Conservation (phyloP, 495 filamentous ascomycete genomes). For the Monascus purpureus region DNA sequence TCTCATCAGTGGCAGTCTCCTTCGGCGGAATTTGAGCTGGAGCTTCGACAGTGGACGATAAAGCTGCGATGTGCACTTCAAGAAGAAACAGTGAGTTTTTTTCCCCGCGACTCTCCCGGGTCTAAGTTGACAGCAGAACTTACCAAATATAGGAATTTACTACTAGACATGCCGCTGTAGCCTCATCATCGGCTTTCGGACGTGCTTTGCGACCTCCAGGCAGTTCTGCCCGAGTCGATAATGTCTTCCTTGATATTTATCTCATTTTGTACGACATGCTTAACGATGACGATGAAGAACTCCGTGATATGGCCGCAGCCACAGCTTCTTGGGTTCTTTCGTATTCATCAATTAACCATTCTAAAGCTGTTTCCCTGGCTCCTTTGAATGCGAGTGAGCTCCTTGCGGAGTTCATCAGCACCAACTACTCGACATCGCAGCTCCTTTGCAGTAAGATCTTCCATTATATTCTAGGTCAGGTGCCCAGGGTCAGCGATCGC, state of each 20-base stretch:
- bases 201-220: slow-evolving; percentile 12
- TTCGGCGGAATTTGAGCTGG: slow-evolving; percentile 6
- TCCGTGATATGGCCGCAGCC: slow-evolving; percentile 51
- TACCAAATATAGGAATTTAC: slow-evolving; percentile 42
- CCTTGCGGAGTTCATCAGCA: slow-evolving; percentile 29
- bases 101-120: background rate
- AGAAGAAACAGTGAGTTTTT: slow-evolving; percentile 27
- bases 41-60: slow-evolving; percentile 17
- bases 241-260: slow-evolving; percentile 29
- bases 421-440: slow-evolving; percentile 21
- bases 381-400: slow-evolving; percentile 33
- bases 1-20: slow-evolving; percentile 8
- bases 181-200: slow-evolving; percentile 22
- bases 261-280: slow-evolving; percentile 47
- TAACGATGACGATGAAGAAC: slow-evolving; percentile 84
- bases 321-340: slow-evolving; percentile 31
- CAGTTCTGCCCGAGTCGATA: slow-evolving; percentile 13
- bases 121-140: too few species aligned
- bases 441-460: slow-evolving; percentile 16
- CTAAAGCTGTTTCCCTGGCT: slow-evolving; percentile 18
- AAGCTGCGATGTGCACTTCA: slow-evolving; percentile 24
- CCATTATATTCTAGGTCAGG: slow-evolving; percentile 16
- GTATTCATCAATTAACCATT: slow-evolving; percentile 17
- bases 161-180: slow-evolving; percentile 44
- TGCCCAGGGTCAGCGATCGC: slow-evolving; percentile 12